Base-by-base conservation (phyloP, 129 eudicot genomes). In the Tanacetum coccineum region DNA sequence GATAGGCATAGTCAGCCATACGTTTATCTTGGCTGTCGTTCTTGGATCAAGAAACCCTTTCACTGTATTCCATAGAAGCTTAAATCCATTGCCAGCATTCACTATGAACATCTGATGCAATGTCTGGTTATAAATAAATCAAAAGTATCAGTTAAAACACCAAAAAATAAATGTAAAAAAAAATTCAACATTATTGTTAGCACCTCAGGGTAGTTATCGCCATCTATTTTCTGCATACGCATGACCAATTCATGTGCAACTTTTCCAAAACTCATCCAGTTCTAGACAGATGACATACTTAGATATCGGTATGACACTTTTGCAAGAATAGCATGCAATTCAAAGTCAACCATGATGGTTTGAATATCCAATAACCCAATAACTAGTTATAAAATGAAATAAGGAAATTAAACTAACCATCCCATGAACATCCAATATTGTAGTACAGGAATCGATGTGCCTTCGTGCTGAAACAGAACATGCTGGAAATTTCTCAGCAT, bases 241-340 rank as follows among this genome's bases (percentile, higher is more conserved):
- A 85, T 82, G 3, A 88, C 84, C 71, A 92, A 74, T 81, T 92
- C 96, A 71, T 76, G 95, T 17, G 96, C 98, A 52, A 82, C 84
- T 80, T 88, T 92, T 5, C 98, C 96, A 74, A 92, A 88, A 74
- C 86, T 92, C 98, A 88, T 84, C 98, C 98, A 92, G 58, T 88
- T 86, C 98, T 88, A 80, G 80, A 79, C 6, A 32, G 6, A 4
- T 30, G 39, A 30, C 6, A 32, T 1, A 32, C 1, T 32, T 4
- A 32, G 40, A 32, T 4, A 32, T 8, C 9, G 40, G 40, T 32
- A 6, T 32, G 40, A 32, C 40, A 32, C 40, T 17, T 51, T 51
- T 9, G 19, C 57, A 17, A 51, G 57, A 32, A 32, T 7, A 51
- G 4, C 19, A 1, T 51, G 22, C 57, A 6, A 15, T 3, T 6